phyloP scores from a whole-genome alignment of 2,329 filamentous ascomycete species.

The Cercospora beticola region DNA sequence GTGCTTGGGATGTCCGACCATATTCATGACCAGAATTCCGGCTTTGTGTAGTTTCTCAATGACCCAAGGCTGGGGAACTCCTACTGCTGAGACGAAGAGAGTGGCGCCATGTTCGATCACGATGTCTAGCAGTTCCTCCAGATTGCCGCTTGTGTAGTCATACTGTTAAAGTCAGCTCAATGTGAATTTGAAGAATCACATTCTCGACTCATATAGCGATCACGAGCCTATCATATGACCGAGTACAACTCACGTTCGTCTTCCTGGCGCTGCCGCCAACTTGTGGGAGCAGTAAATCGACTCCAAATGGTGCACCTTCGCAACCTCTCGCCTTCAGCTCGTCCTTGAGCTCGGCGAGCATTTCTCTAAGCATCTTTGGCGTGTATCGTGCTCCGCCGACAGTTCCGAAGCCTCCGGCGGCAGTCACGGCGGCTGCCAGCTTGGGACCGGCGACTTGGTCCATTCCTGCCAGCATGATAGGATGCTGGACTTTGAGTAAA shows the following conservation, averaged over 20 bases:
- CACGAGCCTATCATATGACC: neutral
- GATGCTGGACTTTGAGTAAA: slow-evolving; percentile 95
- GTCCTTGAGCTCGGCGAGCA: slow-evolving; percentile 88
- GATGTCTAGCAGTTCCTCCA: slow-evolving; percentile 81
- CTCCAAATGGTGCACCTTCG: slow-evolving; percentile 80
- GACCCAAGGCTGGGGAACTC: slow-evolving; percentile 79
- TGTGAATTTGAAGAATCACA: neutral
- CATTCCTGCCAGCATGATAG: slow-evolving; percentile 92
- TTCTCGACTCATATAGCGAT: neutral
- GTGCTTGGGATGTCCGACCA: slow-evolving; percentile 99
- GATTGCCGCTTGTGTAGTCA: slow-evolving; percentile 98
- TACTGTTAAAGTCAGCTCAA: slow-evolving; percentile 49
- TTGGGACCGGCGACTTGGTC: slow-evolving; percentile 95
- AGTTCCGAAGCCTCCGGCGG: slow-evolving; percentile 91
- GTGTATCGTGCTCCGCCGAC: slow-evolving; percentile 93
- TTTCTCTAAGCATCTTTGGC: slow-evolving; percentile 90
- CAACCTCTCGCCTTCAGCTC: slow-evolving; percentile 61
- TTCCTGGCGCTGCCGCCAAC: slow-evolving; percentile 90
- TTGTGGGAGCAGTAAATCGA: slow-evolving; percentile 87
- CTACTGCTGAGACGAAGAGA: slow-evolving; percentile 93
- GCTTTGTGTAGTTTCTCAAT: slow-evolving; percentile 84
- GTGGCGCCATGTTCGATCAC: slow-evolving; percentile 86
- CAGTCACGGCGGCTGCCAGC: slow-evolving; percentile 91
- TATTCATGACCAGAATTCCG: slow-evolving; percentile 96
- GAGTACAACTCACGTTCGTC: slow-evolving; percentile 50